Percentiles rank a stretch among this genome's conserved stretches.
These are phyloP conservation scores for Cornus suecica DNA, from an alignment of 148 eudicot genomes.

Conservation along the genomic window DNA sequence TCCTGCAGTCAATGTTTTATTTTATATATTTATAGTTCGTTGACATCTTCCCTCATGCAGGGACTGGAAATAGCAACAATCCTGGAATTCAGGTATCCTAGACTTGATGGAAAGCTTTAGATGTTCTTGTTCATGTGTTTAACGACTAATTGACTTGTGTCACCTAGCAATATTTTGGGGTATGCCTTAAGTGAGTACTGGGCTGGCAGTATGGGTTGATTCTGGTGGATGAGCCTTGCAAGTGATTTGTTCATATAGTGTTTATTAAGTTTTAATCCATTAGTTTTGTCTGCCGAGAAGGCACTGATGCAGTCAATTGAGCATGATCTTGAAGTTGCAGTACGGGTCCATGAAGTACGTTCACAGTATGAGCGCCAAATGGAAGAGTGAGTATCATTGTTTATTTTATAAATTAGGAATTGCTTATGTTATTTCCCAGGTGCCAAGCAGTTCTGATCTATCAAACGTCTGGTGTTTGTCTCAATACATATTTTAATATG, in stretches of 20 bases:
- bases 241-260: background rate
- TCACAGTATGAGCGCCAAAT: constrained; percentile 91
- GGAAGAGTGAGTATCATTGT: constrained; percentile 64
- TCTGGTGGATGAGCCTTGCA: background rate
- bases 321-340: constrained; percentile 90
- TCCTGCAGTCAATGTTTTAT: background rate
- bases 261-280: background rate
- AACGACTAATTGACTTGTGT: background rate
- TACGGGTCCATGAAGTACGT: constrained; percentile 92
- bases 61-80: constrained; percentile 49
- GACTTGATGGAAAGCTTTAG: background rate
- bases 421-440: background rate
- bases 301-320: constrained; percentile 89
- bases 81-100: constrained; percentile 73
- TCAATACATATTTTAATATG: background rate
- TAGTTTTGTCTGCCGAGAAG: constrained; percentile 28
- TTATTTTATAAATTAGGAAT: background rate
- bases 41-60: constrained; percentile 14
- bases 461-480: background rate
- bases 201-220: background rate
- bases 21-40: constrained; percentile 1
- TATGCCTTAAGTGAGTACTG: constrained; percentile 6
- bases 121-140: background rate
- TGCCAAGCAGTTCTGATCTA: background rate
- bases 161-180: background rate